Base-by-base conservation (phyloP, 495 filamentous ascomycete genomes). In the Thermothielavioides terrestris region DNA sequence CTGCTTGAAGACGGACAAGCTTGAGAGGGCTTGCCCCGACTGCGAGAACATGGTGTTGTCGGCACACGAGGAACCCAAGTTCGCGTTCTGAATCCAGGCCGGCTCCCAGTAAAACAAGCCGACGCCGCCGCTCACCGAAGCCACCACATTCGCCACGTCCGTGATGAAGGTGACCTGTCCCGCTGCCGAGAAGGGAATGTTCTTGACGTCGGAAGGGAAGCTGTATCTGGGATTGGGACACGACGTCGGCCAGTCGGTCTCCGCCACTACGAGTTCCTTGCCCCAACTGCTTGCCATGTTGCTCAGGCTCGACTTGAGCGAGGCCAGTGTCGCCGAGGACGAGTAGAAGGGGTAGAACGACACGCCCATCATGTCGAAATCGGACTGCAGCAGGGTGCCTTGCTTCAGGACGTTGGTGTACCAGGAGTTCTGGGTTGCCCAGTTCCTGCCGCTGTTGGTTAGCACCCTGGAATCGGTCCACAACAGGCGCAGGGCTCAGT, bases 61-160 rank as follows among this genome's bases (percentile, higher is more conserved):
- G 8, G 66, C 63, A 46, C 72, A 75, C 4, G 67, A 72, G 7
- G 68, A 70, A 3, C 84, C 83, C 48, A 85, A 62, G 11, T 62
- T 73, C 11, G 74, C 74, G 61, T 85, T 85, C 37, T 77, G 65
- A 37, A 84, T 69, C 82, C 82, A 86, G 7, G 76, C 81, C 4
- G 82, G 83, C 59, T 86, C 81, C 82, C 83, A 86, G 46, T 85
- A 87, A 57, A 83, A 84, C 36, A 86, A 51, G 0, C 82, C 82
- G 2, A 54, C 55, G 10, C 77, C 77, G 10, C 73, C 73, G 3
- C 62, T 68, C 4, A 77, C 72, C 6, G 61, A 69, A 2, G 67
- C 65, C 31, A 85, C 70, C 4, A 79, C 68, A n/a, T 54, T 63
- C 0, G 78, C 79, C 43, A 85, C 60, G 28, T 73, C 61, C 51